Conservation (phyloP, 1,139 yeast genomes). For the Torulaspora globosa region DNA sequence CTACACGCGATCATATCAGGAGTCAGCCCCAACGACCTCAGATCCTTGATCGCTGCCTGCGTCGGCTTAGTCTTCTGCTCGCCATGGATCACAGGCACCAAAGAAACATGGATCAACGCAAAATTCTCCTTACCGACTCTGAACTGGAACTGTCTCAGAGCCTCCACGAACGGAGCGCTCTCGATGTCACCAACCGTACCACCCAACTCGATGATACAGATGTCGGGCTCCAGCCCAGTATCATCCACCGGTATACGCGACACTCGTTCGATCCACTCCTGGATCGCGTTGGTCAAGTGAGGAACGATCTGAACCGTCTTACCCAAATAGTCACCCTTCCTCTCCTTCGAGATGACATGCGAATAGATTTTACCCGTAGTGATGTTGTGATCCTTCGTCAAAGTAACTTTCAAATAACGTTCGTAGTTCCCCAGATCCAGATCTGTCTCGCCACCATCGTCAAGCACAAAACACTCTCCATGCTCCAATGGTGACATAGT, state of each 20-base stretch:
- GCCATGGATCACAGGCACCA: conserved; percentile 96
- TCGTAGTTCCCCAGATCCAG: conserved; percentile 97
- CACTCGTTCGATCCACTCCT: conserved; percentile 97
- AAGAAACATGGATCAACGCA: conserved; percentile 92
- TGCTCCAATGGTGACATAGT: conserved; percentile 99
- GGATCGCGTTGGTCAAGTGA: conserved; percentile 93
- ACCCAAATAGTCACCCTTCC: conserved; percentile 96
- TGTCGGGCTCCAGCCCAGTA: conserved; percentile 82
- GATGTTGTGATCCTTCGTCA: conserved; percentile 90
- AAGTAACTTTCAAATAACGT: conserved; percentile 87
- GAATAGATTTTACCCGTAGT: conserved; percentile 97
- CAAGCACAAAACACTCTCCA: conserved; percentile 95
- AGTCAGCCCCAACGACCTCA: conserved; percentile 87
- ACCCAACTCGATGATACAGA: conserved; percentile 94
- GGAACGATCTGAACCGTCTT: conserved; percentile 99
- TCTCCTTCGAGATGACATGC: conserved; percentile 88
- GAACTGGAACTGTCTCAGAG: conserved; percentile 96
- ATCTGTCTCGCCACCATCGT: conserved; percentile 99
- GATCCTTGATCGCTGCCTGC: conserved; percentile 96
- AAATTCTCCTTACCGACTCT: conserved; percentile 92
- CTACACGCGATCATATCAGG: conserved; percentile 99
- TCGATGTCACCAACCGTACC: conserved; percentile 99
- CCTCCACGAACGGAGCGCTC: conserved; percentile 98
- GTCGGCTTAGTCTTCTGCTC: conserved; percentile 99
- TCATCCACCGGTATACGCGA: conserved; percentile 90